phyloP scores from a whole-genome alignment of 441 rosid species.

The Biscutella laevigata region DNA sequence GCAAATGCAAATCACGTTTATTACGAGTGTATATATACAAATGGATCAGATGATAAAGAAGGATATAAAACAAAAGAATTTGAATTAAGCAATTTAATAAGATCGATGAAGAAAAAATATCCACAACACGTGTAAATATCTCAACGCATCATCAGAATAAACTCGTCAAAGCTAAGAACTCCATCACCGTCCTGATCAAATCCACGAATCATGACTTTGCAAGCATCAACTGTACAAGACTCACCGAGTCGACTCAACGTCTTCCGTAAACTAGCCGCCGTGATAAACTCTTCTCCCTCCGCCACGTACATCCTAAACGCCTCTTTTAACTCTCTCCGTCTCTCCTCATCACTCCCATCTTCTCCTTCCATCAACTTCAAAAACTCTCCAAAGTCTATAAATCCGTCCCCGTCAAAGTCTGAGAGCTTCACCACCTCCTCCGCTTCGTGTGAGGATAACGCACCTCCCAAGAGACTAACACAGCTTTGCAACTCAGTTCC shows the following conservation, averaged over 20 bases:
- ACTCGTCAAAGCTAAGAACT: slow-evolving; percentile 54
- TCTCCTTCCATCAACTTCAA: slow-evolving; percentile 38
- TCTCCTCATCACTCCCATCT: slow-evolving; percentile 32
- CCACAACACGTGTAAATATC: background rate
- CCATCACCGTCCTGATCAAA: slow-evolving; percentile 54
- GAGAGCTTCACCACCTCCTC: slow-evolving; percentile 36
- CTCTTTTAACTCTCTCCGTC: slow-evolving; percentile 30
- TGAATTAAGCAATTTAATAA: background rate
- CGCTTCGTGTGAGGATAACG: slow-evolving; percentile 41
- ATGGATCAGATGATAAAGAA: background rate
- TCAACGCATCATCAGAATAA: slow-evolving; percentile 45
- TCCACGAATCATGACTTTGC: slow-evolving; percentile 45
- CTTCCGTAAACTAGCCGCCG: slow-evolving; percentile 42
- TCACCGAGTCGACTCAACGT: slow-evolving; percentile 49
- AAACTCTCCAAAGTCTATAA: slow-evolving; percentile 44
- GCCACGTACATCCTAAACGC: slow-evolving; percentile 48
- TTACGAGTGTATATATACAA: background rate
- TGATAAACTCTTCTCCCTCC: slow-evolving; percentile 43
- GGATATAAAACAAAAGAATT: background rate
- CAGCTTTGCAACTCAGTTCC: slow-evolving; percentile 46
- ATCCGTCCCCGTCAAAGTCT: slow-evolving; percentile 50
- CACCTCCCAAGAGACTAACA: slow-evolving; percentile 34
- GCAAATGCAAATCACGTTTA: background rate
- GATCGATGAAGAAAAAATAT: background rate
- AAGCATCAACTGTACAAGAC: slow-evolving; percentile 35